Conservation (phyloP, 1,284 basidiomycete species). For the Leccinum fuscescens region DNA sequence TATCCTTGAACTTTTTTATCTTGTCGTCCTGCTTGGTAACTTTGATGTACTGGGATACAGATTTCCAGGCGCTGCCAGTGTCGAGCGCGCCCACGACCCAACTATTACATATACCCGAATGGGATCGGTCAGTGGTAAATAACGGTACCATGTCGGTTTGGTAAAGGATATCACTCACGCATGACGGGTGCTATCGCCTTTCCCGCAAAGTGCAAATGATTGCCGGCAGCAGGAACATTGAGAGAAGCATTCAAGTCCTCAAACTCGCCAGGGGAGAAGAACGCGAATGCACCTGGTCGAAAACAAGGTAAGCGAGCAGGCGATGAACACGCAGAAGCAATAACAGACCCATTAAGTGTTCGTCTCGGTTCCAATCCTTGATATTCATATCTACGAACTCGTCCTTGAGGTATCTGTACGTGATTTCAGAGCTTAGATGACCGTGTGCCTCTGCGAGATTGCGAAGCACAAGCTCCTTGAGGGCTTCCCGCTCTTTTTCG, state of each 20-base stretch:
- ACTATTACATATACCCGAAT: neutral
- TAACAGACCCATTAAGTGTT: constrained; percentile 12
- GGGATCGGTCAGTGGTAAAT: neutral
- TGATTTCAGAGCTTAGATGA: neutral
- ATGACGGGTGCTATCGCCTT: constrained; percentile 23
- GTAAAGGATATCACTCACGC: constrained; percentile 12
- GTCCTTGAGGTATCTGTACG: constrained; percentile 5
- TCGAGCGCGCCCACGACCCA: constrained; percentile 21
- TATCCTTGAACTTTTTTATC: constrained; percentile 9
- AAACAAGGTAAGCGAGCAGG: neutral
- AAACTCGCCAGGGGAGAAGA: constrained; percentile 22
- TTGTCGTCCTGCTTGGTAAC: constrained; percentile 1
- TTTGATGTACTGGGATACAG: constrained; percentile 14
- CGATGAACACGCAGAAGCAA: no score
- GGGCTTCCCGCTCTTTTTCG: neutral
- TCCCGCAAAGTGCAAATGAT: constrained; percentile 22
- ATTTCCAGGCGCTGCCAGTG: constrained; percentile 14
- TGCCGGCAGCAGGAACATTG: constrained; percentile 14
- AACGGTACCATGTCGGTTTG: neutral
- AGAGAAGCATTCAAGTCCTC: constrained; percentile 14
- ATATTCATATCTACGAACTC: constrained; percentile 9
- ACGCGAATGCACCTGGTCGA: constrained; percentile 19
- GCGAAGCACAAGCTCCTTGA: constrained; percentile 19
- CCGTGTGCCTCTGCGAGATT: constrained; percentile 21
- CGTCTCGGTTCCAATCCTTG: constrained; percentile 17